These are phyloP conservation scores for Xylaria bambusicola DNA, from an alignment of 495 filamentous ascomycete genomes.

Conservation along the genomic window DNA sequence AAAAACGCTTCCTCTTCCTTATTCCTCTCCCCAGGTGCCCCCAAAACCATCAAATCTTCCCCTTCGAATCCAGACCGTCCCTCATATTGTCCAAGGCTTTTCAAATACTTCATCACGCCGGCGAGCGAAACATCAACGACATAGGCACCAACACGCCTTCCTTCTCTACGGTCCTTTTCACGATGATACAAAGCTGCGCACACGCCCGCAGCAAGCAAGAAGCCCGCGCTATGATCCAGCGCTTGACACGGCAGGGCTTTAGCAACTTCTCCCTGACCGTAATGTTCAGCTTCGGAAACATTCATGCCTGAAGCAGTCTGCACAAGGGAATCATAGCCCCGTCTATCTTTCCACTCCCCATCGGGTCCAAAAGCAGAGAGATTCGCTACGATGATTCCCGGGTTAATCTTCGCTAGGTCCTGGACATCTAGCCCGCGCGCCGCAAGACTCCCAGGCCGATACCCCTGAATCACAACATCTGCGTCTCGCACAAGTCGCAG, in stretches of 20 bases:
- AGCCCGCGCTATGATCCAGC: slow-evolving; percentile 38
- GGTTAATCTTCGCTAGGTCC: slow-evolving; percentile 42
- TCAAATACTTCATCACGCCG: slow-evolving; percentile 59
- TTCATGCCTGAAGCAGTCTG: slow-evolving; percentile 55
- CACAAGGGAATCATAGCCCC: slow-evolving; percentile 53
- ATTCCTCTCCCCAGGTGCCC: slow-evolving; percentile 39
- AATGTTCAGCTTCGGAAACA: slow-evolving; percentile 46
- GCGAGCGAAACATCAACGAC: slow-evolving; percentile 55
- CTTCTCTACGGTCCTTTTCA: slow-evolving; percentile 29
- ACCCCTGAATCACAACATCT: slow-evolving; percentile 49
- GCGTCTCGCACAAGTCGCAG: slow-evolving; percentile 41
- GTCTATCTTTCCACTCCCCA: slow-evolving; percentile 22
- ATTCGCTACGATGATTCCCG: slow-evolving; percentile 53
- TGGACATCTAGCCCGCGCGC: slow-evolving; percentile 50
- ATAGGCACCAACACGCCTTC: slow-evolving; percentile 45
- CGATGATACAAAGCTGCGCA: slow-evolving; percentile 54
- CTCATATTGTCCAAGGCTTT: slow-evolving; percentile 54
- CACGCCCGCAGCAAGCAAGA: slow-evolving; percentile 56
- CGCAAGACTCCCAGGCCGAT: slow-evolving; percentile 54
- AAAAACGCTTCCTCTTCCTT: slow-evolving; percentile 24
- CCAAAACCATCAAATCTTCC: background rate
- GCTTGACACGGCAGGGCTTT: slow-evolving; percentile 44
- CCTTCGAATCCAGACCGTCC: slow-evolving; percentile 40
- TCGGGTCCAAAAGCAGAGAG: slow-evolving; percentile 54
- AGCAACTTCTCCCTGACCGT: slow-evolving; percentile 57